These are phyloP conservation scores for Glarea lozoyensis DNA, from an alignment of 495 filamentous ascomycete species.

Conservation along the genomic window DNA sequence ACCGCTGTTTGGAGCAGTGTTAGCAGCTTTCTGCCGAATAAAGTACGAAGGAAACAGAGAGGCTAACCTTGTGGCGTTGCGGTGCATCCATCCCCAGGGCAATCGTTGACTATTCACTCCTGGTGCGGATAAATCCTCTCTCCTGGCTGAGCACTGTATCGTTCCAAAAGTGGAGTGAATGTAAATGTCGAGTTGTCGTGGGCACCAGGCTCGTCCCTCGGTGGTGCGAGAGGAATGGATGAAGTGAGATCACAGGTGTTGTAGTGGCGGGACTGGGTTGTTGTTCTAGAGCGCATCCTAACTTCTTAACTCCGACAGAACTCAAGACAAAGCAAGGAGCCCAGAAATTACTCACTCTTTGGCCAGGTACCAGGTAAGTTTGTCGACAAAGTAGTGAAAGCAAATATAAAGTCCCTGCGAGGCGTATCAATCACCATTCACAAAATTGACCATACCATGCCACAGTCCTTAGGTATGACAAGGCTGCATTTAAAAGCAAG, in stretches of 20 bases:
- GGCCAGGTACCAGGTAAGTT: too few species aligned
- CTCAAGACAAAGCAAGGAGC: too few species aligned
- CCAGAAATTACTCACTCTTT: too few species aligned
- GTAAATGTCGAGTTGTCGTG: too few species aligned
- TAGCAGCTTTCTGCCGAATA: slow-evolving; percentile 10
- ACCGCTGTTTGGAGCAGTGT: slow-evolving; percentile 10
- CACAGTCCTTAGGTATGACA: too few species aligned
- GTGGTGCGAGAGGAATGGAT: neutral
- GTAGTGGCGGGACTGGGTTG: neutral
- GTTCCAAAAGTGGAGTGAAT: too few species aligned
- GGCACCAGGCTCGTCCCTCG: slow-evolving; percentile 5
- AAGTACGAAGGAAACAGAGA: neutral
- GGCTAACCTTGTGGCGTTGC: slow-evolving; percentile 17
- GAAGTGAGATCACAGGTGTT: slow-evolving; percentile 1
- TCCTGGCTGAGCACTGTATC: too few species aligned
- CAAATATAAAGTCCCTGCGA: too few species aligned
- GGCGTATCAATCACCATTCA: too few species aligned
- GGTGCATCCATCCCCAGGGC: neutral
- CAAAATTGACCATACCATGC: too few species aligned
- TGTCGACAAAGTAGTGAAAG: too few species aligned
- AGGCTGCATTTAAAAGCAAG: too few species aligned
- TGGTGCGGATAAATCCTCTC: neutral
- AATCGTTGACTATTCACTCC: neutral
- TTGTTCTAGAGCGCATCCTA: neutral
- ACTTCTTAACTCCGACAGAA: neutral